Evolutionary conservation across 768 basidiomycete species (phyloP).

Genomic region (Sporobolomyces phaffii): DNA sequence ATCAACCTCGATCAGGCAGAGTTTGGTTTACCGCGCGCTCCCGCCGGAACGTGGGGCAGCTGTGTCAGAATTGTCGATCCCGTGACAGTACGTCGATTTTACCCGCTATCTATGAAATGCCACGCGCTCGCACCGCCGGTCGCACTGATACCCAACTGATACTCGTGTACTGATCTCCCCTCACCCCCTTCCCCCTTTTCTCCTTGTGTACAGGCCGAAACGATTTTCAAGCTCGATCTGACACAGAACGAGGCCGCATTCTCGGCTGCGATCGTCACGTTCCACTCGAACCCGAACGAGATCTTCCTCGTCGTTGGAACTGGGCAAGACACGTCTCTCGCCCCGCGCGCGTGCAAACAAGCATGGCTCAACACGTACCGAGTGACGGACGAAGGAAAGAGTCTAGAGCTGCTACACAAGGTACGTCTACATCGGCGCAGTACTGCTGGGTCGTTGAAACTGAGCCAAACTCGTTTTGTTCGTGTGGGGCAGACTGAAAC

Average conservation of each 20-base stretch:
- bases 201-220: constrained; percentile 54
- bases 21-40: constrained; percentile 79
- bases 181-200: too few relatives aligned
- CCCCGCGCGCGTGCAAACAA: constrained; percentile 78
- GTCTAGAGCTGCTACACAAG: constrained; percentile 80
- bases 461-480: constrained; percentile 9
- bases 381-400: constrained; percentile 72
- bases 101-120: too few relatives aligned
- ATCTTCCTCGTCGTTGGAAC: constrained; percentile 92
- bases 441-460: not conserved
- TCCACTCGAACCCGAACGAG: constrained; percentile 70
- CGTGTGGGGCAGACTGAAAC: constrained; percentile 66
- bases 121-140: too few relatives aligned
- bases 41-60: constrained; percentile 89
- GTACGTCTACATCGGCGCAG: constrained; percentile 52
- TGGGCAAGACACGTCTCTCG: constrained; percentile 72
- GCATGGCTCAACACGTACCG: constrained; percentile 84
- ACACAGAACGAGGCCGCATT: constrained; percentile 95
- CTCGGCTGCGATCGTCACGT: constrained; percentile 81
- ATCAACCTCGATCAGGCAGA: constrained; percentile 68
- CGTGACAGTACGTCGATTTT: constrained; percentile 65
- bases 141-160: too few relatives aligned
- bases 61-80: constrained; percentile 89
- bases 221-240: constrained; percentile 65
- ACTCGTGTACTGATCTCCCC: too few relatives aligned